Evolutionary conservation across 495 filamentous ascomycete species (phyloP).

Genomic region (Xylaria sp.): DNA sequence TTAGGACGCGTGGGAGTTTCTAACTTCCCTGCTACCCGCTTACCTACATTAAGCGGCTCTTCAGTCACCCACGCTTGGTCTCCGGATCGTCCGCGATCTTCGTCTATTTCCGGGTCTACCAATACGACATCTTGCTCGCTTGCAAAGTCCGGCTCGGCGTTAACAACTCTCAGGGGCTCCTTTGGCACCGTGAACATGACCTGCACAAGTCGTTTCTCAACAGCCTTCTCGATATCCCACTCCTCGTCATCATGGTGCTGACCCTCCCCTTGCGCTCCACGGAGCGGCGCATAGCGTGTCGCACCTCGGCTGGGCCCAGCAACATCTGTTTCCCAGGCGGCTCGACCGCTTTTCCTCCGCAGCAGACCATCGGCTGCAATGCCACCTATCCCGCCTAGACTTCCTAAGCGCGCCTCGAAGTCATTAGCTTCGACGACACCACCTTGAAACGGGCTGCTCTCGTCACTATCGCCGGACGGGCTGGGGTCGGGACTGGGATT

Average conservation of each 20-base stretch:
- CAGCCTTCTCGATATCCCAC: conserved; percentile 89
- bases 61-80: not conserved
- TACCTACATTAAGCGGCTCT: not conserved
- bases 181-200: conserved; percentile 93
- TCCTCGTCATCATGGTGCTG: conserved; percentile 66
- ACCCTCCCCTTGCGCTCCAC: conserved; percentile 13
- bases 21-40: not conserved
- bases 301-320: conserved; percentile 27
- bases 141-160: conserved; percentile 63
- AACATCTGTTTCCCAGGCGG: conserved; percentile 49
- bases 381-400: conserved; percentile 39
- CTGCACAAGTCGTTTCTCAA: conserved; percentile 82
- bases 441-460: conserved; percentile 35
- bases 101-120: conserved; percentile 37
- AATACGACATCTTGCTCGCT: conserved; percentile 46
- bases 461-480: conserved; percentile 29
- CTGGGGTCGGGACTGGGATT: conserved; percentile 34
- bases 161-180: conserved; percentile 85
- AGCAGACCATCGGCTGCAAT: conserved; percentile 43
- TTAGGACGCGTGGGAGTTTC: conserved; percentile 15
- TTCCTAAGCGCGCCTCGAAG: conserved; percentile 39
- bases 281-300: conserved; percentile 19
- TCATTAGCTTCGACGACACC: conserved; percentile 39
- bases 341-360: conserved; percentile 50
- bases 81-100: not conserved